phyloP scores from a whole-genome alignment of 768 basidiomycete genomes.

The Lactarius hatsudake region DNA sequence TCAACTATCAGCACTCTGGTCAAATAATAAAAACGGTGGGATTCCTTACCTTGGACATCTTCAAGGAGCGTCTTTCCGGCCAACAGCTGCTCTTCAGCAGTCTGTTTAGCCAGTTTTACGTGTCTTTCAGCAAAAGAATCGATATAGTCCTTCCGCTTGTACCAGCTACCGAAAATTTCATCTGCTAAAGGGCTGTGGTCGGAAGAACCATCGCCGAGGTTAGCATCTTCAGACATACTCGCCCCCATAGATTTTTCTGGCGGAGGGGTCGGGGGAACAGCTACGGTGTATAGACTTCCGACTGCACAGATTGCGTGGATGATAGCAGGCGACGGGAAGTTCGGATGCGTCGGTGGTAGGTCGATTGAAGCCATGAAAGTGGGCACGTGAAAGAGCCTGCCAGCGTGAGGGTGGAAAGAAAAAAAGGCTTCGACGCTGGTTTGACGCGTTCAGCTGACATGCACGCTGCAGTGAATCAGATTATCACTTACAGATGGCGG shows the following conservation, averaged over 20 bases:
- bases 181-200: conserved; percentile 20
- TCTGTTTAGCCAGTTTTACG: conserved; percentile 22
- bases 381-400: conserved; percentile 63
- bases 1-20: not conserved
- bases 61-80: conserved; percentile 22
- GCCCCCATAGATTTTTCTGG: conserved; percentile 44
- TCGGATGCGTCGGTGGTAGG: conserved; percentile 62
- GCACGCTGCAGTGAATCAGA: not conserved
- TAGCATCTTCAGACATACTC: conserved; percentile 25
- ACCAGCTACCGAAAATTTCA: conserved; percentile 28
- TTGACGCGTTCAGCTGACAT: conserved; percentile 1
- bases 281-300: conserved; percentile 72
- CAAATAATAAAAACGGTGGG: not conserved
- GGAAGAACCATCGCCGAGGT: not conserved
- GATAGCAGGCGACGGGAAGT: conserved; percentile 68
- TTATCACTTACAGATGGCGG: conserved; percentile 55
- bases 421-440: conserved; percentile 77
- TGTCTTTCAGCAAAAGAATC: conserved; percentile 30
- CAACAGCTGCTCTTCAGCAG: conserved; percentile 22
- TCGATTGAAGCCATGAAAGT: conserved; percentile 64
- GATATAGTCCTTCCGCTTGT: conserved; percentile 21
- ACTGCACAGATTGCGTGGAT: conserved; percentile 88
- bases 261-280: conserved; percentile 54
- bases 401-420: conserved; percentile 68
- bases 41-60: conserved; percentile 22